These are phyloP conservation scores for Chlorella sp. DNA, from an alignment of 139 green algal genomes.

Conservation along the genomic window DNA sequence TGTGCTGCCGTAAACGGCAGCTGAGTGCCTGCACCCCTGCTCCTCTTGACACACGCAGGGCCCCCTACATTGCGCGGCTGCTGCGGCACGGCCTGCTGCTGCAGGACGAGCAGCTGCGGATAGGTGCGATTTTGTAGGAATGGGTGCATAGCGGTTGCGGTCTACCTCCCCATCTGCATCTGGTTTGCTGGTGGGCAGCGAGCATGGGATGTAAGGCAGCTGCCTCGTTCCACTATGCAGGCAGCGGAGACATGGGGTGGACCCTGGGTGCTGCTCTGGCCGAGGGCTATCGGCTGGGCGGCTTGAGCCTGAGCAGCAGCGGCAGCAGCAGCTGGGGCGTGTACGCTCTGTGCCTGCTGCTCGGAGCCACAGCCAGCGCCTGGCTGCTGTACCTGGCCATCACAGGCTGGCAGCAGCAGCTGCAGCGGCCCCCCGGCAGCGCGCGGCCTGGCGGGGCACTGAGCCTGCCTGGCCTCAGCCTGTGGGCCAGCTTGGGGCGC, in stretches of 20 bases:
- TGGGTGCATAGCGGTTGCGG: too few relatives aligned
- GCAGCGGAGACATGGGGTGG: conserved; percentile 70
- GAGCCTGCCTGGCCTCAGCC: neutral
- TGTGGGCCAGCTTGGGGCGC: neutral
- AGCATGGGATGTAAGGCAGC: too few relatives aligned
- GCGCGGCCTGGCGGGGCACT: neutral
- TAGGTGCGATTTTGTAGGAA: conserved; percentile 56
- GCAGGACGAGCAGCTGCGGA: conserved; percentile 38
- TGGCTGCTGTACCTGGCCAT: neutral
- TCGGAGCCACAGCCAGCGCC: neutral
- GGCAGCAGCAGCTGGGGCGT: neutral
- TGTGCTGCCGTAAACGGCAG: too few relatives aligned
- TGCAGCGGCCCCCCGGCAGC: neutral
- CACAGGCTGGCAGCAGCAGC: neutral
- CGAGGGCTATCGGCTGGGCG: conserved; percentile 58
- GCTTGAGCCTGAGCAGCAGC: neutral
- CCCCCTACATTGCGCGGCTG: conserved; percentile 75
- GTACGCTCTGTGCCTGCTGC: neutral
- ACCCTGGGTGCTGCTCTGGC: conserved; percentile 83
- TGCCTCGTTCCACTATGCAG: too few relatives aligned
- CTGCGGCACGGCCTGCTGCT: conserved; percentile 74
- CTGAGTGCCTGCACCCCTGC: too few relatives aligned
- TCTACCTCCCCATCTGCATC: too few relatives aligned
- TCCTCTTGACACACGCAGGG: conserved; percentile 80
- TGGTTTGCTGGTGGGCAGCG: too few relatives aligned